Percentiles rank a stretch among this genome's conserved stretches.
Evolutionary conservation across 2,329 filamentous ascomycete species (phyloP).

Genomic region (Pseudophaeomoniella oleicola): DNA sequence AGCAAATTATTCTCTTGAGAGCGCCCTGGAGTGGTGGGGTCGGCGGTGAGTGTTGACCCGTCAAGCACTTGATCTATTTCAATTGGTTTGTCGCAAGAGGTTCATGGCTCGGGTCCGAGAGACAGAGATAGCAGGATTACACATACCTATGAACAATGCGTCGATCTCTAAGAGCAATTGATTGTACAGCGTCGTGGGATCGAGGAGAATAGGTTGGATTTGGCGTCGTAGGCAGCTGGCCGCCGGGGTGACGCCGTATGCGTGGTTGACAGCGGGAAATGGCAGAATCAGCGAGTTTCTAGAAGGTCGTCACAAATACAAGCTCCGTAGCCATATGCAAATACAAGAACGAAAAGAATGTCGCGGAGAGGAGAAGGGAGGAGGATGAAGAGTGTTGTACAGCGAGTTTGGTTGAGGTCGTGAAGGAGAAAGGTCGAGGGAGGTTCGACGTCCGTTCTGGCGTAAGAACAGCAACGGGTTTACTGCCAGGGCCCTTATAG

Average conservation of each 20-base stretch:
- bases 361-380: background rate
- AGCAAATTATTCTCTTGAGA: too few species aligned
- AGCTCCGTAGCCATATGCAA: background rate
- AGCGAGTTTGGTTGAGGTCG: background rate
- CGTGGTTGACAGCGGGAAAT: background rate
- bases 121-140: too few species aligned
- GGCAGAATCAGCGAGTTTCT: background rate
- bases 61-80: too few species aligned
- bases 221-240: background rate
- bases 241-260: background rate
- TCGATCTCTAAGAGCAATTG: constrained; percentile 1
- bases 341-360: background rate
- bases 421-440: background rate
- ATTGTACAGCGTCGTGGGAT: constrained; percentile 3
- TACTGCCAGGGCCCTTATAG: too few species aligned
- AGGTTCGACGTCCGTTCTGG: background rate
- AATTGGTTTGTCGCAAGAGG: too few species aligned
- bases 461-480: background rate
- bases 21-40: background rate
- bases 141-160: too few species aligned
- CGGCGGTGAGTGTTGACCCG: background rate
- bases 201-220: background rate
- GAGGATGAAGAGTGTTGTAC: background rate
- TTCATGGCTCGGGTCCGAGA: too few species aligned
- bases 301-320: background rate